A percentile compares a stretch with the other conserved stretches of the same genome.
These are phyloP conservation scores for Huntiella omanensis DNA, from an alignment of 2,329 filamentous ascomycete species.

Conservation along the genomic window DNA sequence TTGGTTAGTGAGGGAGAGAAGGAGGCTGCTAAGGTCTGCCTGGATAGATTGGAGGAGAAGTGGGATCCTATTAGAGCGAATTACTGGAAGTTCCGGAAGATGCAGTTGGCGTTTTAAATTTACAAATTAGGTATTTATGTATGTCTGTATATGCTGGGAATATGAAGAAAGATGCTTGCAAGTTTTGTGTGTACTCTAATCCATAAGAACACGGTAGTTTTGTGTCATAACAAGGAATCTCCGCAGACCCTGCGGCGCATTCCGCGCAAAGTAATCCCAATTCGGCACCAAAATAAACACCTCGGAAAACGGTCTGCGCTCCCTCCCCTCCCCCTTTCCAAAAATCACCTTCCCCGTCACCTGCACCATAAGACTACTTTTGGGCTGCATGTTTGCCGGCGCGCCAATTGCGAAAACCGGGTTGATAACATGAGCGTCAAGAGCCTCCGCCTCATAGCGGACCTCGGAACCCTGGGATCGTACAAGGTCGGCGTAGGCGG, in stretches of 20 bases:
- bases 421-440: conserved; percentile 65
- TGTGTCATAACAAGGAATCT: conserved; percentile 53
- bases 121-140: conserved; percentile 9
- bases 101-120: conserved; percentile 13
- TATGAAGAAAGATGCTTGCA: not conserved
- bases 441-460: conserved; percentile 54
- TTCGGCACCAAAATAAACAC: conserved; percentile 67
- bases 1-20: conserved; percentile 37
- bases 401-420: conserved; percentile 40
- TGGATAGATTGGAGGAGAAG: conserved; percentile 58
- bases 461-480: conserved; percentile 38
- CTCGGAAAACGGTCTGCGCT: conserved; percentile 57
- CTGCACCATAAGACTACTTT: conserved; percentile 53
- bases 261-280: conserved; percentile 34
- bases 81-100: conserved; percentile 59
- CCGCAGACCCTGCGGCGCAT: conserved; percentile 30
- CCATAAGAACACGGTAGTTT: conserved; percentile 40
- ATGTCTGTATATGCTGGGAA: not conserved
- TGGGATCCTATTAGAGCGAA: conserved; percentile 84
- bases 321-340: conserved; percentile 41
- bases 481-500: conserved; percentile 50
- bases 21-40: conserved; percentile 46
- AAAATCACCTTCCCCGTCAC: conserved; percentile 56
- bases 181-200: not conserved
- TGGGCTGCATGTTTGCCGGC: conserved; percentile 33